Conservation (phyloP, 306 rosid species). For the Acacia acuminata region DNA sequence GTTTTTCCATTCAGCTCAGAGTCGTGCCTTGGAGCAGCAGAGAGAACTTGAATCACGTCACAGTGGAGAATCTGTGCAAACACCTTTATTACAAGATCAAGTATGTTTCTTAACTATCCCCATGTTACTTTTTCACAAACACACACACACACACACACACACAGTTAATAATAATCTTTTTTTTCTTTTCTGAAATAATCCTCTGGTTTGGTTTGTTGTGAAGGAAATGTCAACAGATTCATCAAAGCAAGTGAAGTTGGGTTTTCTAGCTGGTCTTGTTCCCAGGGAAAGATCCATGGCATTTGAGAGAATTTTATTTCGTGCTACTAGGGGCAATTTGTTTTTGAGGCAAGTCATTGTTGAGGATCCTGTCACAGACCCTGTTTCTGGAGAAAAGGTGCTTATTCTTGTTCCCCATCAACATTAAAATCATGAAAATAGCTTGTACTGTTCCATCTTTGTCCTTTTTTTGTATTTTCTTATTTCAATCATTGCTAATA, state of each 20-base stretch:
- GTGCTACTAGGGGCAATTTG: slow-evolving; percentile 93
- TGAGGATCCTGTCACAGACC: slow-evolving; percentile 72
- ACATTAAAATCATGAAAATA: slow-evolving; percentile 16
- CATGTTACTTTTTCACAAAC: slow-evolving; percentile 15
- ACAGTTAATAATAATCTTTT: slow-evolving; percentile 15
- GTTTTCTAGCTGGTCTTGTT: slow-evolving; percentile 85
- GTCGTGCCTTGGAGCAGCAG: slow-evolving; percentile 62
- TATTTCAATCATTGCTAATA: slow-evolving; percentile 1
- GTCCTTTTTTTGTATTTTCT: background rate
- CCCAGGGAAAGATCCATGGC: slow-evolving; percentile 74
- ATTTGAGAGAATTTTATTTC: slow-evolving; percentile 85
- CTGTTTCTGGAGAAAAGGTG: slow-evolving; percentile 90
- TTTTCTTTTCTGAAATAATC: slow-evolving; percentile 16
- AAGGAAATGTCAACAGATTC: slow-evolving; percentile 74
- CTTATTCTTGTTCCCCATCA: slow-evolving; percentile 9
- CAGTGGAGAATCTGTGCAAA: slow-evolving; percentile 67
- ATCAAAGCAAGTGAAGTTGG: slow-evolving; percentile 75
- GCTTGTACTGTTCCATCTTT: slow-evolving; percentile 16
- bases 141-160: background rate
- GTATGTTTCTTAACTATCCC: slow-evolving; percentile 43
- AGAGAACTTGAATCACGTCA: slow-evolving; percentile 62
- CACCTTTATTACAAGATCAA: slow-evolving; percentile 69
- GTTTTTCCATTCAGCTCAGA: slow-evolving; percentile 68
- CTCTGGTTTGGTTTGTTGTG: slow-evolving; percentile 38
- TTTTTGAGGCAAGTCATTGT: slow-evolving; percentile 72